Base-by-base conservation (phyloP, 139 green algal species). In the Chlorella sp. region DNA sequence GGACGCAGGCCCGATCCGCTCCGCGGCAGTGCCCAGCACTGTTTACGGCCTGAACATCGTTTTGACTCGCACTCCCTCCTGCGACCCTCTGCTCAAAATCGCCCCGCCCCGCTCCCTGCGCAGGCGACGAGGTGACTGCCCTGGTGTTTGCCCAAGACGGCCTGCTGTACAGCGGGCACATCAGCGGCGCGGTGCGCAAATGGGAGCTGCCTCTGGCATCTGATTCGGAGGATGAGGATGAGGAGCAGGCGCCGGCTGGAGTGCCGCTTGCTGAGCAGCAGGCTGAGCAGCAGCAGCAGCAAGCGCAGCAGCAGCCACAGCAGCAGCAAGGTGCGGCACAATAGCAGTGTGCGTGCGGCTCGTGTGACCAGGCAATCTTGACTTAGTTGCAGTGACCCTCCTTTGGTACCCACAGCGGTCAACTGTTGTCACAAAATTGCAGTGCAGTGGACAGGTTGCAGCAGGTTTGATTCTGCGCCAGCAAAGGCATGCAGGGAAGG, bases 91-190 rank as follows among this genome's bases (percentile, higher is more conserved):
- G 1, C 9, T 16, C 9, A 28, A 14, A 11, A 40, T 26, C 2
- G 6, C 17, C 20, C 62, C 62, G 2, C 34, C 16, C 38, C 26
- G 17, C 38, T 22, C 24, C 8, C 69, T 51, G 38, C 41, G 17
- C 72, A 78, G 72, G 34, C 8, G 72, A 88, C 58, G 85, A 89
- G 76, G 41, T 81, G 38, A 86, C 85, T 2, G 48, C 80, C 48
- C 70, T 89, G 3, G 32, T 65, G 20, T 89, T 84, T 62, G 79
- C 32, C 1, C 17, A 41, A 2, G 30, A 86, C 0, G 81, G 81
- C 40, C 28, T 69, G 26, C 69, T 86, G 28, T 73, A 80, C 54
- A 60, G 56, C 4, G 81, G 81, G 1, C 72, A 86, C 72, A 73
- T 86, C 43, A 78, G 68, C 54, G 81, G 81, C 26, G 34, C 51